phyloP scores from a whole-genome alignment of 352 stramenopile species.

The Phytophthora ohioensis region DNA sequence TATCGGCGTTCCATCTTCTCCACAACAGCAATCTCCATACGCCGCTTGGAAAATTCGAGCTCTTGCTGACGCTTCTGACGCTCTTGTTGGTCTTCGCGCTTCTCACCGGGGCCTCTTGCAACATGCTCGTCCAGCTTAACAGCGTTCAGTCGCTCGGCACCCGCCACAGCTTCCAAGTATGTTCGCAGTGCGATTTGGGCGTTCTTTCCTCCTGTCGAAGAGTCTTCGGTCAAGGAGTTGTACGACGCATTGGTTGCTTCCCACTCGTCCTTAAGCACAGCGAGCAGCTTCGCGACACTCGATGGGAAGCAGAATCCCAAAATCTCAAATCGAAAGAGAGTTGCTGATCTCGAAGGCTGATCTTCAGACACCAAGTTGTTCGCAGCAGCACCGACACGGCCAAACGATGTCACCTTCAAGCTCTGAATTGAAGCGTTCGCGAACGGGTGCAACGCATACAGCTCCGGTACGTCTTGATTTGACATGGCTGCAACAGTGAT shows the following conservation, averaged over 20 bases:
- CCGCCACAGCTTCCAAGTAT: constrained; percentile 54
- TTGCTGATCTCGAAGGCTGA: constrained; percentile 21
- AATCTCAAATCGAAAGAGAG: constrained; percentile 57
- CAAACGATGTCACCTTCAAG: constrained; percentile 55
- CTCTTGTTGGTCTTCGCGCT: constrained; percentile 20
- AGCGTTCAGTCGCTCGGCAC: constrained; percentile 70
- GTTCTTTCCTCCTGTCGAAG: constrained; percentile 4
- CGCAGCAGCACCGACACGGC: constrained; percentile 22
- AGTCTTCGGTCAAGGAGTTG: neutral
- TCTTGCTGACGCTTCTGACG: constrained; percentile 54
- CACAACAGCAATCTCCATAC: constrained; percentile 48
- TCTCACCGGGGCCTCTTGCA: constrained; percentile 7
- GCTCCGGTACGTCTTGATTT: constrained; percentile 78
- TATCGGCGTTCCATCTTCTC: constrained; percentile 38
- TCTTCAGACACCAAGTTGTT: constrained; percentile 26
- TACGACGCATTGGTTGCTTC: constrained; percentile 17
- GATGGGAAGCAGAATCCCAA: constrained; percentile 66
- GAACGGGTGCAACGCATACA: constrained; percentile 67
- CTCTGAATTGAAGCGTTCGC: constrained; percentile 67
- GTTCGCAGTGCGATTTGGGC: constrained; percentile 34
- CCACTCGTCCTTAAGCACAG: constrained; percentile 50
- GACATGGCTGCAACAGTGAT: constrained; percentile 54
- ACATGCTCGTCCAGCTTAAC: constrained; percentile 47
- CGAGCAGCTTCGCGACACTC: constrained; percentile 45
- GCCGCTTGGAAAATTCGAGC: constrained; percentile 72